Evolutionary conservation across 2,329 filamentous ascomycete genomes (phyloP), one percentile per base, ranked within the genome.

Genomic region (Rhynchosporium agropyri): DNA sequence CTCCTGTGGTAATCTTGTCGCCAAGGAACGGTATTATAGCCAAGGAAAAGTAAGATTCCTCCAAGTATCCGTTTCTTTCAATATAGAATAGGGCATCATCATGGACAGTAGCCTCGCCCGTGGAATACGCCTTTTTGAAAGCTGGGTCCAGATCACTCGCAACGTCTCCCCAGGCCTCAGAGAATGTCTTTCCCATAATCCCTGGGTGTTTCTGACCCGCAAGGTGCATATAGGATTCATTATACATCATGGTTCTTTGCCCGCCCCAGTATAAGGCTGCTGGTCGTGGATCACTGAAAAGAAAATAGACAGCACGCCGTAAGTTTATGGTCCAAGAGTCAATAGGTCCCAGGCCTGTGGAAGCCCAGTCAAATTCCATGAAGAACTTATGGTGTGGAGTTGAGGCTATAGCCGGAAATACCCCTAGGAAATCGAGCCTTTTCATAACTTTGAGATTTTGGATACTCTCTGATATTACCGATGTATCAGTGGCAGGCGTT

Each of bases 301-400:
- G 63, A 29, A 77, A 68, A 58, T 74, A 74, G 8, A 73, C 71
- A 45, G 72, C 68, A 8, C 77, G 75, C 29, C 77, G 75, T 8
- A 81, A 76, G 28, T 77, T 74, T 0, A 71, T 46, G 1, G 75
- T 68, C 79, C 79, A 82, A 36, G 59, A 68, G 4, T 67, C 63
- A 63, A 78, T 76, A 1, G 76, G 74, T 0, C 80, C 80, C 1
- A 81, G 66, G 3, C 74, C 72, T 0, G 79, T 80, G 5, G 70
- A 68, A 7, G 66, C 70, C 79, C 80, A 82, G 63, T 81, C 75
- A 6, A 79, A 71, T 12, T 68, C 69, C 12, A 77, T 70, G 38
- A 77, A 61, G 48, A 70, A 72, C 9, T 65, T 12, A 29, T 71
- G 58, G 56, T 72, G 70, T 6, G 60, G 51, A n/a, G 69, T 71